A percentile compares a stretch with the other conserved stretches of the same genome.
phyloP scores from a whole-genome alignment of 2,329 filamentous ascomycete species.

The Fusarium irregulare region DNA sequence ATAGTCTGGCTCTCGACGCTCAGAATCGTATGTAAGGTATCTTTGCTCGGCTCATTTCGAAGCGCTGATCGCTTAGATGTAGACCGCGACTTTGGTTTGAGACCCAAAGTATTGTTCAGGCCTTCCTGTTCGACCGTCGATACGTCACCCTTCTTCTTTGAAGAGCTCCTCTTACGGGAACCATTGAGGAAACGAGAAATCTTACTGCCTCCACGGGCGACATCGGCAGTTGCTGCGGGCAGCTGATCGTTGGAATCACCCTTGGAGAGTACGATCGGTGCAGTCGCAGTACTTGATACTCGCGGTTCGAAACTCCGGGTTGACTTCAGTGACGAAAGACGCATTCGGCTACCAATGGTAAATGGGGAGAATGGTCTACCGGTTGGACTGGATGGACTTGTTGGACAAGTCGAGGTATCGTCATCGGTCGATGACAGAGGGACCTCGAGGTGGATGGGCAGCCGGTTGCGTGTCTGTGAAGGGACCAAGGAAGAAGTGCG shows the following conservation, averaged over 20 bases:
- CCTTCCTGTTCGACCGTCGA: slow-evolving; percentile 33
- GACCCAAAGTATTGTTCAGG: slow-evolving; percentile 46
- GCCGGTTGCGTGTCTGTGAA: slow-evolving; percentile 28
- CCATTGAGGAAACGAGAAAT: slow-evolving; percentile 33
- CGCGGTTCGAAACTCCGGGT: slow-evolving; percentile 36
- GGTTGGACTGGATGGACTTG: slow-evolving; percentile 29
- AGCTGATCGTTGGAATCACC: not conserved
- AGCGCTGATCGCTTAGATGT: slow-evolving; percentile 53
- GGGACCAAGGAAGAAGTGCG: slow-evolving; percentile 34
- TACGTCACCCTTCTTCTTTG: slow-evolving; percentile 34
- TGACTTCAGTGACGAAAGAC: slow-evolving; percentile 37
- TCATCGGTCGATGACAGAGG: slow-evolving; percentile 29
- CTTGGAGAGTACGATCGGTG: slow-evolving; percentile 18
- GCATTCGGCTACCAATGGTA: slow-evolving; percentile 27
- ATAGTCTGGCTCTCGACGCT: slow-evolving; percentile 58
- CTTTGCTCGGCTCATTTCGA: slow-evolving; percentile 57
- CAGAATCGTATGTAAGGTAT: slow-evolving; percentile 62
- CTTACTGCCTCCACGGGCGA: slow-evolving; percentile 18
- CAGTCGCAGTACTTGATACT: slow-evolving; percentile 9
- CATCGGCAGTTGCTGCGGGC: not conserved
- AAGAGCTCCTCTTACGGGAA: slow-evolving; percentile 36
- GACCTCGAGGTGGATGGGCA: slow-evolving; percentile 38
- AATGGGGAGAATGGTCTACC: slow-evolving; percentile 36
- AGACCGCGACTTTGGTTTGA: slow-evolving; percentile 41
- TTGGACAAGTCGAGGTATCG: slow-evolving; percentile 34